Base-by-base conservation (phyloP, 768 basidiomycete species). In the Mycena galericulata region DNA sequence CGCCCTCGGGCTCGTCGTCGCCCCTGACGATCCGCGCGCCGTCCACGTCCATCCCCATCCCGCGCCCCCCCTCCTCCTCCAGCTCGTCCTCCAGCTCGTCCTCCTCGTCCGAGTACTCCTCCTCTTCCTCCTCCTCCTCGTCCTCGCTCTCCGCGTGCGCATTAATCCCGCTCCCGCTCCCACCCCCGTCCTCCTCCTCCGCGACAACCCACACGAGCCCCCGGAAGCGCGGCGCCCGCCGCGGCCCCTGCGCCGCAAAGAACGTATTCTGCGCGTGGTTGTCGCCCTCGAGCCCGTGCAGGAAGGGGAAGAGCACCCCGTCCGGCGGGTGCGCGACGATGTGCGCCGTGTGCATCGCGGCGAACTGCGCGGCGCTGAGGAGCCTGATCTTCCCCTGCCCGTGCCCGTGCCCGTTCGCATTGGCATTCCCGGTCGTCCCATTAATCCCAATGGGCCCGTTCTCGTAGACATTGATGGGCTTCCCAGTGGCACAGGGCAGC, bases 131-230 rank as follows among this genome's bases (percentile, higher is more conserved):
- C 24, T 77, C 79, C 40, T 77, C 78, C 3, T 74, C 72, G 36
- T 73, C 75, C 14, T 71, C 74, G 30, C 22, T 45, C 24, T 20
- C 53, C 55, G 20, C 24, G 17, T 43, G 17, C 12, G n/a, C 51
- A n/a, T 79, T 26, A 75, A 74, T 38, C 71, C 26, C 29, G 40
- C 17, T 3, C 4, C 29, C 11, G 17, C 41, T 22, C 22, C 8
- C 3, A 17, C 18, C 17, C 54, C 87, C 72, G 76, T 93, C 92
- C 53, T 92, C 93, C 73, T 92, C 93, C 73, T 93, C 92, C 70
- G 88, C 89, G 46, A 92, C 85, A 73, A 94, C 94, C 89, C 92
- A 94, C n/a, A 93, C 81, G 62, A 95, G 87, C 0, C 94, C 94
- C n/a, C 94, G 78, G 76, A 90, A 90, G 29, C 76, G 69, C 6